Evolutionary conservation across 2,329 filamentous ascomycete species (phyloP).

Genomic region (Hymenoscyphus albidus): DNA sequence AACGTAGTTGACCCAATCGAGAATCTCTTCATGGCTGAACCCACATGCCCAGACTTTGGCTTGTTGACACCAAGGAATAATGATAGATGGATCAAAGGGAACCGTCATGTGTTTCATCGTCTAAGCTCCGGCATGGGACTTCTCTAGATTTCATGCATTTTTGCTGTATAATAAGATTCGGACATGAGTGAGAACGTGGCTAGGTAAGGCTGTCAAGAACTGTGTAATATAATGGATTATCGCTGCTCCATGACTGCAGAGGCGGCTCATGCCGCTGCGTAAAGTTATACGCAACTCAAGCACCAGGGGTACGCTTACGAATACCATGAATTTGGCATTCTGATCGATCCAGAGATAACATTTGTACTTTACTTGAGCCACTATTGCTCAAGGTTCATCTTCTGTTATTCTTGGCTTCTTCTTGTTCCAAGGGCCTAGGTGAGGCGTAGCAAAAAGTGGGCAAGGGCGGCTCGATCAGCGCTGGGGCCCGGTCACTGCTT

Average conservation of each 20-base stretch:
- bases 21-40: neutral
- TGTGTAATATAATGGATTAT: neutral
- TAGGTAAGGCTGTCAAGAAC: too few species aligned
- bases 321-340: neutral
- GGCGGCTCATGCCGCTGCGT: neutral
- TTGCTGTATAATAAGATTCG: neutral
- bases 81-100: neutral
- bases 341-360: neutral
- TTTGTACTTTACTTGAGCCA: neutral
- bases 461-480: slow-evolving; percentile 1
- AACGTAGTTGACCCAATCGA: neutral
- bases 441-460: neutral
- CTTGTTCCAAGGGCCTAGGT: neutral
- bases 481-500: neutral
- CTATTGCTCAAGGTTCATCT: slow-evolving; percentile 1
- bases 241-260: neutral
- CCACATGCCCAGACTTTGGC: neutral
- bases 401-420: neutral
- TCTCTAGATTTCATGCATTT: neutral
- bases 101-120: neutral
- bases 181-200: neutral
- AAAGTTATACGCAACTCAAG: neutral
- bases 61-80: neutral
- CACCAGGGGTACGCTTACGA: neutral
- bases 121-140: neutral